These are phyloP conservation scores for Truncatella angustata DNA, from an alignment of 2,329 filamentous ascomycete species.

Conservation along the genomic window DNA sequence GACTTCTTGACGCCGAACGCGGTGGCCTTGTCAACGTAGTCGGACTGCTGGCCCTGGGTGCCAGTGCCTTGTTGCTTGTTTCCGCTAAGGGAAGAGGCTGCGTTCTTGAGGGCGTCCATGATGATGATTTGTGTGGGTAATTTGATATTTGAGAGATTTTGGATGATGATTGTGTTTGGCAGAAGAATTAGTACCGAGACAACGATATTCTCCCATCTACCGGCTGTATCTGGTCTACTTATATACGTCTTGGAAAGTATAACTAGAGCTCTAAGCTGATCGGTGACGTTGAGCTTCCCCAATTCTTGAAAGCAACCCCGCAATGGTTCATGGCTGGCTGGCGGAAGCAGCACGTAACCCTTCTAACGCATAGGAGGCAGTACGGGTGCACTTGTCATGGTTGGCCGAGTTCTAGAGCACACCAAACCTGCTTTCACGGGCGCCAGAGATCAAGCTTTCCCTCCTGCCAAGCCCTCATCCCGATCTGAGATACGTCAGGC, in stretches of 20 bases:
- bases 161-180: background rate
- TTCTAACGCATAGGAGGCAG: background rate
- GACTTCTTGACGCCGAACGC: conserved; percentile 27
- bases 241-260: too few species aligned
- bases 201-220: too few species aligned
- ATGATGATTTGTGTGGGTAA: background rate
- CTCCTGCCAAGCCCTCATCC: background rate
- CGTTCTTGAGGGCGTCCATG: conserved; percentile 31
- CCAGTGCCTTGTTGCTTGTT: conserved; percentile 9
- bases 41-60: conserved; percentile 23
- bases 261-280: too few species aligned
- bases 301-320: too few species aligned
- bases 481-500: background rate
- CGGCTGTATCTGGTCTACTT: too few species aligned
- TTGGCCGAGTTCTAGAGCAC: background rate
- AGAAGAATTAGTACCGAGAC: background rate
- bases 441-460: background rate
- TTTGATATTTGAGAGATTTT: background rate
- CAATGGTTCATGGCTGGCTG: too few species aligned
- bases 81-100: conserved; percentile 18
- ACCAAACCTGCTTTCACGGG: background rate
- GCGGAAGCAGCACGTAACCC: background rate
- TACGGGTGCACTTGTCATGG: background rate
- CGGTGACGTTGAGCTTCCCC: too few species aligned
- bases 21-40: conserved; percentile 30